Conservation (phyloP, 2,329 filamentous ascomycete genomes). For the Myriosclerotinia duriaeana region DNA sequence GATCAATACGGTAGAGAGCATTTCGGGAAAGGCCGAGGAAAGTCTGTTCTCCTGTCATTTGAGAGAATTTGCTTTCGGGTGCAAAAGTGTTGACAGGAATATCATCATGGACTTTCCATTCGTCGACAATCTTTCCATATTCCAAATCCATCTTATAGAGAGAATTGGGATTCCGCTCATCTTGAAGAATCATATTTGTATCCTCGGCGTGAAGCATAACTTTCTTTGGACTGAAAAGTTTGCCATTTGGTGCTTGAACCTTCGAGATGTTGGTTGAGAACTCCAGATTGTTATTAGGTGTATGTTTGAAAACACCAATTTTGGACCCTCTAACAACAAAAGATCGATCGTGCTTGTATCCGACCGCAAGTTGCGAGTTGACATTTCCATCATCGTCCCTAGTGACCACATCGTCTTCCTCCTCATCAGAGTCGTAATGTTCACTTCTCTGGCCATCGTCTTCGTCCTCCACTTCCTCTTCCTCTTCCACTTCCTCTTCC, state of each 20-base stretch:
- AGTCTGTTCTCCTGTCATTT: slow-evolving; percentile 93
- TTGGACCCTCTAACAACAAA: slow-evolving; percentile 97
- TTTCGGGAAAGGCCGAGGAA: slow-evolving; percentile 93
- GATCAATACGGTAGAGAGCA: slow-evolving; percentile 89
- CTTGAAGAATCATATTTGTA: slow-evolving; percentile 42
- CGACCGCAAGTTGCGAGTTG: slow-evolving; percentile 92
- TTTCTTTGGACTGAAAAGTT: slow-evolving; percentile 85
- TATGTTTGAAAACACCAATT: slow-evolving; percentile 99
- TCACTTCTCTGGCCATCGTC: slow-evolving; percentile 68
- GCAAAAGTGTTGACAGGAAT: slow-evolving; percentile 90
- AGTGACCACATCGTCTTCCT: slow-evolving; percentile 72
- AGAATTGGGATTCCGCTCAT: slow-evolving; percentile 72
- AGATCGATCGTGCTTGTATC: slow-evolving; percentile 94
- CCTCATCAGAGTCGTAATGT: slow-evolving; percentile 72
- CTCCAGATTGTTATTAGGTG: slow-evolving; percentile 84
- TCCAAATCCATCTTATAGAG: slow-evolving; percentile 97
- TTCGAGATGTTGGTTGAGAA: slow-evolving; percentile 98
- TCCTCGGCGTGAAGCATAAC: slow-evolving; percentile 43
- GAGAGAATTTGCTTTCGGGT: slow-evolving; percentile 95
- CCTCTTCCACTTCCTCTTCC: slow-evolving; percentile 54
- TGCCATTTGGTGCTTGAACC: slow-evolving; percentile 83
- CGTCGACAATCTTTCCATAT: slow-evolving; percentile 95
- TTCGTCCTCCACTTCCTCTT: slow-evolving; percentile 54
- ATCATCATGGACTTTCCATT: slow-evolving; percentile 98
- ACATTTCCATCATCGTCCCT: slow-evolving; percentile 73